Base-by-base conservation (phyloP, 495 filamentous ascomycete species). In the Penicillium arizonense region DNA sequence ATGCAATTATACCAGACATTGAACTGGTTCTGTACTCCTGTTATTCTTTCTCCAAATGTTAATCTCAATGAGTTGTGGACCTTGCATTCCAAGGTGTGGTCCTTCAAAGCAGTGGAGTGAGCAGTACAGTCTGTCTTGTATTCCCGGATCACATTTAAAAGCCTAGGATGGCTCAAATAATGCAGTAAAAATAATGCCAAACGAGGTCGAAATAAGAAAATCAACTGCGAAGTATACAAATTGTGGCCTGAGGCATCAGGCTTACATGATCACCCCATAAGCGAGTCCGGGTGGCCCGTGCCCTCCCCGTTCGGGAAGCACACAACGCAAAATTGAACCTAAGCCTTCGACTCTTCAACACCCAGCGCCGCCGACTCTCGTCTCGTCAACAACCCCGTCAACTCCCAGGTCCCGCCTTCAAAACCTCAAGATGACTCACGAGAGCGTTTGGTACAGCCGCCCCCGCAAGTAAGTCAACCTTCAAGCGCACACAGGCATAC, bases 361-460 rank as follows among this genome's bases (percentile, higher is more conserved):
- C 61, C 65, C 62, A 66, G 63, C 71, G 71, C 60, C 63, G 61
- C 67, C 71, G 64, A 69, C 71, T 62, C 61, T 63, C 63, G 62
- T 60, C 57, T 61, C 67, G 60, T 51, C 64, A 57, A 56, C 64
- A 65, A 65, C 63, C 69, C 69, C 69, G 65, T 69, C 64, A 67
- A 69, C 63, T 58, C 59, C 62, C 61, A 62, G 61, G 59, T 62
- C 66, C 67, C 60, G 56, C 58, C 65, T 68, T 62, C 65, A 63
- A 65, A 61, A 54, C 63, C 62, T 69, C 73, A 82, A 89, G 68
- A 96, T 96, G 92, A 92, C 92, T 84, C 91, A 98, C 91, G 94
- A 97, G 82, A 89, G 87, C 62, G 91, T 98, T 79, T 98, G 94
- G 94, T 95, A 93, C 87, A 96, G 90, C 73, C 91, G 94, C 72